phyloP scores from a whole-genome alignment of 257 asterid genomes.

The Solanum lignicaule region DNA sequence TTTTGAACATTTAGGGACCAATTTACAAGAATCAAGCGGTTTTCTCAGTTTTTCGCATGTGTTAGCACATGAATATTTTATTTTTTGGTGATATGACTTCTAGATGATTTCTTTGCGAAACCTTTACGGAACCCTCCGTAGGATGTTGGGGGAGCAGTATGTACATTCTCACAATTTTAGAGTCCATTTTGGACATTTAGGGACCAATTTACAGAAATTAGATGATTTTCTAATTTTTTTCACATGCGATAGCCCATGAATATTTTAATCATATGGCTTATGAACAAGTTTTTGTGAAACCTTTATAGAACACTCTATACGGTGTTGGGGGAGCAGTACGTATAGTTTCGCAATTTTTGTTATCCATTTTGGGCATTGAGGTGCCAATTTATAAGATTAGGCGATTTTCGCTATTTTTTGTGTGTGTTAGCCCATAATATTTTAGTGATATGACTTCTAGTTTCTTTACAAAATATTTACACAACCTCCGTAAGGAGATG shows the following conservation, averaged over 20 bases:
- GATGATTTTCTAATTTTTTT: neutral
- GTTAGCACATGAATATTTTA: too few relatives aligned
- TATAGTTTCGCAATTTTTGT: neutral
- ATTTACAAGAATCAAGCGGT: accelerated
- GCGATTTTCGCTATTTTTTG: too few relatives aligned
- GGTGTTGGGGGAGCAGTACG: too few relatives aligned
- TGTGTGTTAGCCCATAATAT: too few relatives aligned
- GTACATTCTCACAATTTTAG: neutral
- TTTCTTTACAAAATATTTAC: too few relatives aligned
- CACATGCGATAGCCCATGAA: neutral
- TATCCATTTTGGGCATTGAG: neutral
- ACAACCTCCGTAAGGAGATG: neutral
- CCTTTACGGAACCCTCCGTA: neutral
- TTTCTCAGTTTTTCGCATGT: neutral
- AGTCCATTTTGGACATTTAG: neutral
- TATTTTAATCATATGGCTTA: too few relatives aligned
- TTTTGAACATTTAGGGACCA: neutral
- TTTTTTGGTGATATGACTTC: neutral
- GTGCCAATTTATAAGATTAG: neutral
- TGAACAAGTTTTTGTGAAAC: neutral
- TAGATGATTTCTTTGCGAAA: neutral
- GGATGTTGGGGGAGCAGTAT: neutral
- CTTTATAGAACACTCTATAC: neutral
- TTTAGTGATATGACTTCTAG: neutral
- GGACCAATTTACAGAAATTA: neutral